A percentile compares a stretch with the other conserved stretches of the same genome.
Conservation (phyloP, 805 yeast species). For the Cyberlindnera bimundalis region DNA sequence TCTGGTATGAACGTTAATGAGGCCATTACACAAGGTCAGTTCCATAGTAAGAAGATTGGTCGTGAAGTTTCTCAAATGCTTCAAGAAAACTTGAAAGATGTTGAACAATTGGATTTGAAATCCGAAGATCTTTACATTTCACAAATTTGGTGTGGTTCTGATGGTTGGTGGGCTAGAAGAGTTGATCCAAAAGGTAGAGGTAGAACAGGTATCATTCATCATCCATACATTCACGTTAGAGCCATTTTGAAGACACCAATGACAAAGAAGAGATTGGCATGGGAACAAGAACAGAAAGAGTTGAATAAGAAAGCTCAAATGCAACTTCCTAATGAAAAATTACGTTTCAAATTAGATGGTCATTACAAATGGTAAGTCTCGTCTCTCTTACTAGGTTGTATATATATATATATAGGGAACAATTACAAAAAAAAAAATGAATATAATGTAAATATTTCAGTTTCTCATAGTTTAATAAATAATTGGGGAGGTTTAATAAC, state of each 20-base stretch:
- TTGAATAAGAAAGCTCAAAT: conserved; percentile 50
- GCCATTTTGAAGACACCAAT: conserved; percentile 68
- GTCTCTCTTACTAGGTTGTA: too few relatives aligned
- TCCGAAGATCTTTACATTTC: conserved; percentile 65
- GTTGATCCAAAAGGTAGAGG: conserved; percentile 88
- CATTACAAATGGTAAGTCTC: conserved; percentile 54
- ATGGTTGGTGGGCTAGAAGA: conserved; percentile 69
- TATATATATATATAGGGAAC: conserved; percentile 2
- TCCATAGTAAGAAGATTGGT: conserved; percentile 74
- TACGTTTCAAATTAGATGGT: conserved; percentile 49
- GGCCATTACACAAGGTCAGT: conserved; percentile 92
- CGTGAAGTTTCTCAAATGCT: conserved; percentile 75
- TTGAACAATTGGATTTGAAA: conserved; percentile 42
- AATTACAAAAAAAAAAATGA: too few relatives aligned
- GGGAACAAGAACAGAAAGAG: conserved; percentile 52
- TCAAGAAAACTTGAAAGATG: conserved; percentile 68
- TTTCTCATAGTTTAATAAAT: too few relatives aligned
- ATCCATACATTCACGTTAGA: conserved; percentile 76
- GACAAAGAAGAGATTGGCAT: conserved; percentile 56
- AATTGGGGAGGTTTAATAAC: too few relatives aligned
- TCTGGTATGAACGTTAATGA: conserved; percentile 65
- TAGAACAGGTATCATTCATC: conserved; percentile 73
- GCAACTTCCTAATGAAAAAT: conserved; percentile 41
- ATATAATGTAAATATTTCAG: too few relatives aligned
- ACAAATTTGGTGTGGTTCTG: conserved; percentile 90